Evolutionary conservation across 306 rosid species (phyloP), one percentile per base, ranked within the genome.

Genomic region (Sphenostylis stenocarpa): DNA sequence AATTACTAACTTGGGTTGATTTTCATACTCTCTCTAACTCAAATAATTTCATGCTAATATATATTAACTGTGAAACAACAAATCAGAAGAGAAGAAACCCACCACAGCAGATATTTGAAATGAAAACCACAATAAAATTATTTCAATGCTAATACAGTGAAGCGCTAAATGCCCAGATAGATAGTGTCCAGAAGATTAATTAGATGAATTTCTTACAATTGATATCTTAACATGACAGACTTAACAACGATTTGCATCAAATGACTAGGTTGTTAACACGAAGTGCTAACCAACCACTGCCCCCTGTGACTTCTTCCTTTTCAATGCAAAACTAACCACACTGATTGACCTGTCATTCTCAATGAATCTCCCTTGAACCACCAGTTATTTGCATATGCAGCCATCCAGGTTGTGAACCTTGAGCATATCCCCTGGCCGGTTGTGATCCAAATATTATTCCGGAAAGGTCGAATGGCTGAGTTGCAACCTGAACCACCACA

Each of bases 301-400:
- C 41, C 65, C 38, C 21, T 26, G 16, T 26, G 31, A 20, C 31
- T 66, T n/a, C 53, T 72, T 28, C 39, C 15, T 65, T 26, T 39
- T 65, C 6, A 45, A 66, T 41, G 75, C 23, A 80, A 80, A 80
- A 80, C 71, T 36, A 81, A 67, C 62, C 81, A 26, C 67, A 53
- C 76, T 38, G 44, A 26, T 60, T 57, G 56, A 49, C 63, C 70
- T 73, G 66, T 63, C 78, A 63, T 48, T 58, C 56, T 36, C 51
- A 6, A 29, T 14, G 52, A 74, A 67, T 72, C 65, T 38, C 69
- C 71, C 71, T 38, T 24, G 33, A 20, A 84, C 86, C 82, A 79
- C 90, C 93, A 73, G 92, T 88, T 26, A 90, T 70, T 86, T 95
- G 97, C 97, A 95, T 95, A 77, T 92, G 97, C 67, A 92, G 81